These are phyloP conservation scores for Vigna reflexopilosa DNA, from an alignment of 306 rosid genomes.

Conservation along the genomic window DNA sequence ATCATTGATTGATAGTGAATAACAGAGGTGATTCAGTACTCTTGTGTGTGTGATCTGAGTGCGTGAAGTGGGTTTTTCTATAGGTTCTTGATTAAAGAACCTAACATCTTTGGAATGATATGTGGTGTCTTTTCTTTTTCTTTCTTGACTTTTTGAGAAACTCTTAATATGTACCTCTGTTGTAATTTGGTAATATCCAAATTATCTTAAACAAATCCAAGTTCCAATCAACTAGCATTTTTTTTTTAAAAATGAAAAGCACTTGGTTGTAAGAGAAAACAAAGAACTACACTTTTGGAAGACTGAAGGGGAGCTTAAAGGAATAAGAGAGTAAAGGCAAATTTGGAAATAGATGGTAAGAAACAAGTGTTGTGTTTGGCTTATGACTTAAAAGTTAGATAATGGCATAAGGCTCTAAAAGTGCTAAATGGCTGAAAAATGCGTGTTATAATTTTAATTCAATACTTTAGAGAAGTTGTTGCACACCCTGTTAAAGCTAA, in stretches of 20 bases:
- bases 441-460: not conserved
- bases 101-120: not conserved
- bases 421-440: slow-evolving; percentile 14
- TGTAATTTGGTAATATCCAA: not conserved
- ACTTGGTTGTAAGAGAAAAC: not conserved
- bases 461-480: not conserved
- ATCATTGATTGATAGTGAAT: too few relatives aligned
- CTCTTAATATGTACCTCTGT: not conserved
- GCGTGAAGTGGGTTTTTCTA: too few relatives aligned
- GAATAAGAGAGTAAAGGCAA: slow-evolving; percentile 31
- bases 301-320: not conserved
- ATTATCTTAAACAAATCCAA: not conserved
- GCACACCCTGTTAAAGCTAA: slow-evolving; percentile 1
- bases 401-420: slow-evolving; percentile 7
- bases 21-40: too few relatives aligned
- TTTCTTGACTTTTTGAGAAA: not conserved
- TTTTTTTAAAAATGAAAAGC: not conserved
- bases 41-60: too few relatives aligned
- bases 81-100: too few relatives aligned
- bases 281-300: slow-evolving; percentile 3
- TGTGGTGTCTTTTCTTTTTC: slow-evolving; percentile 1
- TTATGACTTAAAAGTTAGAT: not conserved
- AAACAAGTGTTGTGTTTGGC: slow-evolving; percentile 2
- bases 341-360: not conserved
- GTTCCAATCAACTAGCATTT: not conserved